Evolutionary conservation across 495 filamentous ascomycete genomes (phyloP).

Genomic region (Trichocladium antarcticum): DNA sequence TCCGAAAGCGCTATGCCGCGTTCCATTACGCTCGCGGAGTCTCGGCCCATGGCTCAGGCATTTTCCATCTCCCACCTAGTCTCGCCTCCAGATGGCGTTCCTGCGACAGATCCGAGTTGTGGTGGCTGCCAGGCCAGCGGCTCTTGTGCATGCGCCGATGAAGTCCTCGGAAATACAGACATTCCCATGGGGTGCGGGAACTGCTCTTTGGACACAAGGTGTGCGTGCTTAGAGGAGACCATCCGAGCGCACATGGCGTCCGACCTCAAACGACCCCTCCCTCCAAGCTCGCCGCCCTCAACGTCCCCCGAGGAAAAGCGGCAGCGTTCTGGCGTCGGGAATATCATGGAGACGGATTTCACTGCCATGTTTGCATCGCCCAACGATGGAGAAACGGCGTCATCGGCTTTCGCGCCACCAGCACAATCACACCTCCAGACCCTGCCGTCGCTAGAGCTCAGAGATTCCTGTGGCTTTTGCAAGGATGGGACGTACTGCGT

Average conservation of each 20-base stretch:
- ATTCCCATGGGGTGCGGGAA: slow-evolving; percentile 48
- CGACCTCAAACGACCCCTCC: slow-evolving; percentile 35
- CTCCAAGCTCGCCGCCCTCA: slow-evolving; percentile 30
- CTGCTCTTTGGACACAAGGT: slow-evolving; percentile 48
- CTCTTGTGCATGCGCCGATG: slow-evolving; percentile 43
- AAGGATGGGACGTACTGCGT: slow-evolving; percentile 73
- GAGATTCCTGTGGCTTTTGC: slow-evolving; percentile 80
- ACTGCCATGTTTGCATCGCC: slow-evolving; percentile 49
- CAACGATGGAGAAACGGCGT: slow-evolving; percentile 8
- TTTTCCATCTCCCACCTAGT: slow-evolving; percentile 42
- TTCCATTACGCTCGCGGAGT: slow-evolving; percentile 12
- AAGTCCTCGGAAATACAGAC: slow-evolving; percentile 31
- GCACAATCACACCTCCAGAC: slow-evolving; percentile 17
- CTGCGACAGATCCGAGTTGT: slow-evolving; percentile 31
- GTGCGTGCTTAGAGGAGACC: slow-evolving; percentile 61
- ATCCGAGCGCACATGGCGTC: slow-evolving; percentile 23
- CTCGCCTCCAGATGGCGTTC: slow-evolving; percentile 32
- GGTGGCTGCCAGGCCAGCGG: slow-evolving; percentile 41
- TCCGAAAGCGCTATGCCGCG: slow-evolving; percentile 2
- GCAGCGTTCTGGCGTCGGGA: slow-evolving; percentile 26
- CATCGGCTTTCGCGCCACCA: slow-evolving; percentile 13
- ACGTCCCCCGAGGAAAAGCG: slow-evolving; percentile 47
- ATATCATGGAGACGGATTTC: slow-evolving; percentile 56
- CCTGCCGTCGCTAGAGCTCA: slow-evolving; percentile 22
- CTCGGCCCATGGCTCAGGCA: slow-evolving; percentile 23